Conservation (phyloP, 2,329 filamentous ascomycete species). For the Fusarium sp. region DNA sequence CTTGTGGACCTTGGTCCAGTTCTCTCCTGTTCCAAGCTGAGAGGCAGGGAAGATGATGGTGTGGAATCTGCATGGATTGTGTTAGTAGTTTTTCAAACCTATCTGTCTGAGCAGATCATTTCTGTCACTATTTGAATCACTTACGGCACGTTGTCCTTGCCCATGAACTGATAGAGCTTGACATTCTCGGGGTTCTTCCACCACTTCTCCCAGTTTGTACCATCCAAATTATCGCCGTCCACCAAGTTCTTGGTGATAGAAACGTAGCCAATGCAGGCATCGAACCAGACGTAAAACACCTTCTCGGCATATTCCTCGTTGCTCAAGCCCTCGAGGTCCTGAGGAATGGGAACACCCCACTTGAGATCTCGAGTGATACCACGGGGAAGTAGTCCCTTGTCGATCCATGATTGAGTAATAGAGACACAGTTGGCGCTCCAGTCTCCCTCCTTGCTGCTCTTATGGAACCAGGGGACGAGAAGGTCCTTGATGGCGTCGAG, state of each 20-base stretch:
- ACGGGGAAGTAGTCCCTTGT: conserved; percentile 85
- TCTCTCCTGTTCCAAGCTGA: conserved; percentile 84
- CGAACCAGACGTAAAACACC: conserved; percentile 95
- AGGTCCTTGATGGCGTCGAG: conserved; percentile 85
- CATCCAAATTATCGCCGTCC: conserved; percentile 59
- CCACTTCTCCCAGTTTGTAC: conserved; percentile 89
- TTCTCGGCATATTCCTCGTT: conserved; percentile 69
- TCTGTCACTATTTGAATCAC: conserved; percentile 52
- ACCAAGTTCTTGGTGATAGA: conserved; percentile 95
- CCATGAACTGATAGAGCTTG: conserved; percentile 93
- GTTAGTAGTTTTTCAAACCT: conserved; percentile 16
- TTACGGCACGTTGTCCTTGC: conserved; percentile 75
- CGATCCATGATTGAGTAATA: conserved; percentile 85
- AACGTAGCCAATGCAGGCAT: conserved; percentile 94
- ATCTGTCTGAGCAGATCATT: background rate
- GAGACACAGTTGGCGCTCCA: conserved; percentile 82
- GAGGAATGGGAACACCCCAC: conserved; percentile 79
- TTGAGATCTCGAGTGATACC: conserved; percentile 93
- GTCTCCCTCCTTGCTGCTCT: conserved; percentile 78
- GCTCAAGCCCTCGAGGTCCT: conserved; percentile 61
- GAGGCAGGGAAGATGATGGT: conserved; percentile 92
- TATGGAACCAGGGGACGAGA: conserved; percentile 82
- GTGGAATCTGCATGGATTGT: conserved; percentile 62
- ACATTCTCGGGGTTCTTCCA: conserved; percentile 93
- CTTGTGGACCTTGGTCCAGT: conserved; percentile 91